These are phyloP conservation scores for Mallotus repandus DNA, from an alignment of 441 rosid species.

Conservation along the genomic window DNA sequence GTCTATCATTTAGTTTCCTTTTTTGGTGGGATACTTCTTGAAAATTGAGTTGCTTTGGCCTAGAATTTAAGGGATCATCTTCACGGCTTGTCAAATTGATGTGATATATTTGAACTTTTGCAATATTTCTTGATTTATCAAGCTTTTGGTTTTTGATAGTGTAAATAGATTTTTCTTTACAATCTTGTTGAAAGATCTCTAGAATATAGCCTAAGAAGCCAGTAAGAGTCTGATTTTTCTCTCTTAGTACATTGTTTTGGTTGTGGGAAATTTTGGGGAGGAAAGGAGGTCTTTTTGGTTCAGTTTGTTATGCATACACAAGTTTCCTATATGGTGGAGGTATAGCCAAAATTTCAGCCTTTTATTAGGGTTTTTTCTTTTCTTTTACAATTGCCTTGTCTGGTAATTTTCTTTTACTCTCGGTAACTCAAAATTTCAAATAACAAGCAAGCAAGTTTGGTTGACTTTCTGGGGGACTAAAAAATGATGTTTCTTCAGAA, in stretches of 20 bases:
- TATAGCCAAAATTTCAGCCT: no score
- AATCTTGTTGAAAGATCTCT: not conserved
- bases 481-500: not conserved
- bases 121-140: not conserved
- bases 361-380: not conserved
- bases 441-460: not conserved
- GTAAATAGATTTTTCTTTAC: not conserved
- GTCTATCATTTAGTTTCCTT: no score
- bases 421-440: not conserved
- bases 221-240: not conserved
- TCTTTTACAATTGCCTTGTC: not conserved
- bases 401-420: not conserved
- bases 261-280: not conserved
- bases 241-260: not conserved
- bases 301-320: not conserved
- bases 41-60: not conserved
- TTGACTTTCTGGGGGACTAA: not conserved
- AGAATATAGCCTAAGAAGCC: not conserved
- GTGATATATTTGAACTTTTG: not conserved
- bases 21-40: not conserved
- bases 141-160: not conserved
- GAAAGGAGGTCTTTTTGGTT: not conserved
- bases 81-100: not conserved
- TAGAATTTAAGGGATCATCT: not conserved
- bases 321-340: not conserved